Evolutionary conservation across 2,329 filamentous ascomycete species (phyloP).

Genomic region (Elsinoe batatas): DNA sequence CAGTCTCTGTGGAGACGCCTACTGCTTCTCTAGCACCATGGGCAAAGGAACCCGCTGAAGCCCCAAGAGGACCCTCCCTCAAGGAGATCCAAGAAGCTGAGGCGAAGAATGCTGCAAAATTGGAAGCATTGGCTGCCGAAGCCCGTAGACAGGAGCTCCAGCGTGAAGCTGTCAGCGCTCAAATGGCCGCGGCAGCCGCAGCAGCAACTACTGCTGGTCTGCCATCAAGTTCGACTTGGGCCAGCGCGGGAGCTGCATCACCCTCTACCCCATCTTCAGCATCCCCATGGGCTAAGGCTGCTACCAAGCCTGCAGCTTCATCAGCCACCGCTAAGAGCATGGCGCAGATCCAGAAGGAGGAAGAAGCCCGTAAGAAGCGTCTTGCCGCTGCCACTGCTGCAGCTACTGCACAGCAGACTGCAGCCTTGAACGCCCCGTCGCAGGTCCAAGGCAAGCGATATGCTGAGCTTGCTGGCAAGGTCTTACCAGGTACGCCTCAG

Average conservation of each 20-base stretch:
- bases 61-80: constrained; percentile 76
- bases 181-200: constrained; percentile 27
- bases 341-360: constrained; percentile 92
- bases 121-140: constrained; percentile 69
- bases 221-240: constrained; percentile 84
- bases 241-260: constrained; percentile 60
- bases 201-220: constrained; percentile 62
- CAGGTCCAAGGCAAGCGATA: constrained; percentile 68
- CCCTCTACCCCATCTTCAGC: constrained; percentile 51
- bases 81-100: constrained; percentile 97
- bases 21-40: constrained; percentile 78
- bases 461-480: constrained; percentile 84
- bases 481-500: constrained; percentile 35
- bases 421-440: constrained; percentile 32
- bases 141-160: constrained; percentile 65
- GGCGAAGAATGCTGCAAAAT: constrained; percentile 82
- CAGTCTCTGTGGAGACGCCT: constrained; percentile 46
- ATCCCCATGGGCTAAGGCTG: constrained; percentile 58
- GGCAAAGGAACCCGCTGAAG: constrained; percentile 71
- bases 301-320: constrained; percentile 36
- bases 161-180: constrained; percentile 60
- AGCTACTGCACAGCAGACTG: constrained; percentile 31
- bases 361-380: constrained; percentile 80
- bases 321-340: constrained; percentile 68
- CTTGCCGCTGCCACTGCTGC: constrained; percentile 43